Evolutionary conservation across 2,329 filamentous ascomycete species (phyloP).

Genomic region (Aspergillus ibericus): DNA sequence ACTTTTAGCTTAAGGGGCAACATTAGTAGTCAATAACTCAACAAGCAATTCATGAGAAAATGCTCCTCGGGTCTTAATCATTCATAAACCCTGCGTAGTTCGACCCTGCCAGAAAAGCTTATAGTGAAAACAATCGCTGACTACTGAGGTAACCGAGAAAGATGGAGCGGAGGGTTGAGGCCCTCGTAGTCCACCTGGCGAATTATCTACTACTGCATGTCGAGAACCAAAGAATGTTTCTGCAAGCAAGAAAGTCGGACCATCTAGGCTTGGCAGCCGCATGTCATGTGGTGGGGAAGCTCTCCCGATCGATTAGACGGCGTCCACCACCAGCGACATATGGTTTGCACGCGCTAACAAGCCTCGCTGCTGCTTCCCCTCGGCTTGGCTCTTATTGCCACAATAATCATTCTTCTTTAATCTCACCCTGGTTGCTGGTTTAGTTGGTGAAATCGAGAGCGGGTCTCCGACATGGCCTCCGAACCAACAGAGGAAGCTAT

Average conservation of each 20-base stretch:
- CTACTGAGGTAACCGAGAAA: too few species aligned
- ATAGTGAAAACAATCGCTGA: too few species aligned
- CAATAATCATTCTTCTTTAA: background rate
- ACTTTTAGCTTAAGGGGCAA: too few species aligned
- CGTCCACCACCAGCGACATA: background rate
- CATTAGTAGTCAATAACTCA: too few species aligned
- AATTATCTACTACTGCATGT: too few species aligned
- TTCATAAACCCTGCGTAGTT: too few species aligned
- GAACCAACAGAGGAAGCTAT: constrained; percentile 45
- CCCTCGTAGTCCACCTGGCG: too few species aligned
- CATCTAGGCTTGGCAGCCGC: constrained; percentile 14
- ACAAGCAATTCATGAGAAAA: too few species aligned
- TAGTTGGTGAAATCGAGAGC: background rate
- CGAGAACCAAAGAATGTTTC: background rate
- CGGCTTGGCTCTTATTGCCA: background rate
- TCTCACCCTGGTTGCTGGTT: background rate
- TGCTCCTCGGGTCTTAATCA: too few species aligned
- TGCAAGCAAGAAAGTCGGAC: background rate
- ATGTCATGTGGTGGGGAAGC: constrained; percentile 25
- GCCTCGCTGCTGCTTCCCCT: background rate
- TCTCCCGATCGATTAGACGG: background rate
- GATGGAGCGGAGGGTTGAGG: too few species aligned
- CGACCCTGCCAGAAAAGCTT: too few species aligned
- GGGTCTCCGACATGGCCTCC: constrained; percentile 30
- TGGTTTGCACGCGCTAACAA: background rate